Base-by-base conservation (phyloP, 306 rosid species). In the Styphnolobium japonicum region DNA sequence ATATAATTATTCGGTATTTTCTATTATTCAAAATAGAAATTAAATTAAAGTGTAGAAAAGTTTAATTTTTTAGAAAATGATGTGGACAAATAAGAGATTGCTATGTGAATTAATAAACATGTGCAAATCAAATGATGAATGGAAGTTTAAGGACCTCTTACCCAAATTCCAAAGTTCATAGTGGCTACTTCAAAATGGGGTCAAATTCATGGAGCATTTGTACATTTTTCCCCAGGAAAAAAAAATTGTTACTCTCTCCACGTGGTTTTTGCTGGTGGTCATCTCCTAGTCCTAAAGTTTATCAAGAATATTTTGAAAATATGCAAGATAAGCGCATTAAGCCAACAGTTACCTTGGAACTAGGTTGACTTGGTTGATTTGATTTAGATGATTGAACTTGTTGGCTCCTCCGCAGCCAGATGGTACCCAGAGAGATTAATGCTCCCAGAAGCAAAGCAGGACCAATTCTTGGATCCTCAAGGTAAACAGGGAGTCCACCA, bases 391-490 rank as follows among this genome's bases (percentile, higher is more conserved):
- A 55, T 42, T 27, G 78, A 80, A 71, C 80, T 73, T 78, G 87
- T 83, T 86, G 99, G 85, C 88, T 87, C 73, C 94, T 87, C 68
- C 85, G 80, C 74, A 95, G 83, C 97, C 98, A 93, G 62, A 87
- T 89, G 74, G 88, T 66, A 61, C 93, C 97, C 9, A 92, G 76
- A 78, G 97, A 88, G 85, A 89, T 56, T 57, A 95, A 85, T 49
- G 98, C 93, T 21, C 85, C 94, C 62, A 95, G 89, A 85, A 95
- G 97, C 82, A 95, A 80, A 71, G 71, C 64, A 3, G 98, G 98
- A 82, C 98, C 99, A 64, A 91, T 74, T 83, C 98, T 90, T 36
- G 99, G 99, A 82, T 95, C 99, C 18, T 82, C 89, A 12, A 81
- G 73, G 51, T 81, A 76, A 67, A 82, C 90, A 71, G 67, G 68